phyloP scores from a whole-genome alignment of 345 rosid species.

The Moricandia arvensis region DNA sequence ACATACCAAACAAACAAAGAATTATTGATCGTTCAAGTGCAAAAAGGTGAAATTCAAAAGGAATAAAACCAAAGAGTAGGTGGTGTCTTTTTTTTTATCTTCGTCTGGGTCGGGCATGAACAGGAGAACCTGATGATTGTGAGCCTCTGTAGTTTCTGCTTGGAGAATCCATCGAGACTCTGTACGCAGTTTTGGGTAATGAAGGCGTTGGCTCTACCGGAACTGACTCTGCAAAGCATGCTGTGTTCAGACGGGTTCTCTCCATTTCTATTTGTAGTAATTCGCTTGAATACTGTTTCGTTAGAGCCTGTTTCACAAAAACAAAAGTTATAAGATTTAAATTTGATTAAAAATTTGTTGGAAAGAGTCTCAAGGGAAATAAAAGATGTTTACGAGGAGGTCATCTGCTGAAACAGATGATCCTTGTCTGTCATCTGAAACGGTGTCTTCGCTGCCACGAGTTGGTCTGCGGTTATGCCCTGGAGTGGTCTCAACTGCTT shows the following conservation, averaged over 20 bases:
- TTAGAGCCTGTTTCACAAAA: constrained; percentile 57
- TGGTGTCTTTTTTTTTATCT: constrained; percentile 37
- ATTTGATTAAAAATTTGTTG: not conserved
- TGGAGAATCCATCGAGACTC: constrained; percentile 70
- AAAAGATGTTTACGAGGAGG: constrained; percentile 64
- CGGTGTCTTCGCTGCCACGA: constrained; percentile 94
- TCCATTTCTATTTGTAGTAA: constrained; percentile 81
- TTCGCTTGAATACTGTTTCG: constrained; percentile 79
- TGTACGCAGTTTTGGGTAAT: constrained; percentile 61
- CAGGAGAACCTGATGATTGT: constrained; percentile 57
- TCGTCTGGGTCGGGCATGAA: constrained; percentile 54
- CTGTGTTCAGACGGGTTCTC: constrained; percentile 87
- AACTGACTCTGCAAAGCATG: constrained; percentile 77
- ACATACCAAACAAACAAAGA: not conserved
- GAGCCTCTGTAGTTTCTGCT: constrained; percentile 51
- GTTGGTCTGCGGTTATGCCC: constrained; percentile 75
- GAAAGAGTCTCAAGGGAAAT: not conserved
- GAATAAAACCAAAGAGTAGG: not conserved
- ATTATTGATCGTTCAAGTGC: constrained; percentile 3
- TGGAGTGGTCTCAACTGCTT: constrained; percentile 67
- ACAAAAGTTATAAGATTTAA: not conserved
- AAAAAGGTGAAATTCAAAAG: not conserved
- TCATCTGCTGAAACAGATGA: constrained; percentile 81
- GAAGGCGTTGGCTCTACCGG: constrained; percentile 63
- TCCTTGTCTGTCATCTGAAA: constrained; percentile 79